Evolutionary conservation across 257 asterid genomes (phyloP).

Genomic region (Penstemon barbatus): DNA sequence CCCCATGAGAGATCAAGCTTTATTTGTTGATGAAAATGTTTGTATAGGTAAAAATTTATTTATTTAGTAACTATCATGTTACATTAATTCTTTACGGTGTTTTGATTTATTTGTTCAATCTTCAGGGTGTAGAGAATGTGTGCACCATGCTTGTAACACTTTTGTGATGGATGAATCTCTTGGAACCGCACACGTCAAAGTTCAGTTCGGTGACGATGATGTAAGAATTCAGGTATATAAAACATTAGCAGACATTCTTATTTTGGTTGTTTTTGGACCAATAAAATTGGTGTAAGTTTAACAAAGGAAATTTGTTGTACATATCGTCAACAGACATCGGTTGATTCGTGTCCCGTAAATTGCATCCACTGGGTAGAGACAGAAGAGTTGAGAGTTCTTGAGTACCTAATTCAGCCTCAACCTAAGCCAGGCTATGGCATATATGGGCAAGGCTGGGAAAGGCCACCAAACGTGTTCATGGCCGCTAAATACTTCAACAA

Average conservation of each 20-base stretch:
- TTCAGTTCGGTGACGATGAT: conserved; percentile 56
- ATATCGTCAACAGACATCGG: conserved; percentile 37
- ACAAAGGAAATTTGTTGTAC: neutral
- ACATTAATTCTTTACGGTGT: no score
- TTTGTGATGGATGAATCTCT: conserved; percentile 58
- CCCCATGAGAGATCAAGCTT: conserved; percentile 51
- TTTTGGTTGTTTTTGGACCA: neutral
- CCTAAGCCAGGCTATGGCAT: conserved; percentile 55
- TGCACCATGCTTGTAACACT: conserved; percentile 53
- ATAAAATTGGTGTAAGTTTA: neutral
- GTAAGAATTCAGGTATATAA: conserved; percentile 39
- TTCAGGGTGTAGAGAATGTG: conserved; percentile 66
- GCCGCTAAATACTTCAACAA: conserved; percentile 61
- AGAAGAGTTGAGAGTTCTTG: conserved; percentile 49
- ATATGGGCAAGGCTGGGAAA: conserved; percentile 73
- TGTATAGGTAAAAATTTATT: conserved; percentile 40
- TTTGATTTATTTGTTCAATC: neutral
- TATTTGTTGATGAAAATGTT: conserved; percentile 58
- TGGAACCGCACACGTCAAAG: conserved; percentile 58
- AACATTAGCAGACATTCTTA: neutral
- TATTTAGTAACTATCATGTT: no score
- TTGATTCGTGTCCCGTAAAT: conserved; percentile 64
- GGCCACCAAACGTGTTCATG: conserved; percentile 54
- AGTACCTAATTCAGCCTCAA: conserved; percentile 51
- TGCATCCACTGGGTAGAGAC: conserved; percentile 66